A percentile compares a stretch with the other conserved stretches of the same genome.
phyloP scores from a whole-genome alignment of 2,329 filamentous ascomycete genomes.

The Colletotrichum sp. region DNA sequence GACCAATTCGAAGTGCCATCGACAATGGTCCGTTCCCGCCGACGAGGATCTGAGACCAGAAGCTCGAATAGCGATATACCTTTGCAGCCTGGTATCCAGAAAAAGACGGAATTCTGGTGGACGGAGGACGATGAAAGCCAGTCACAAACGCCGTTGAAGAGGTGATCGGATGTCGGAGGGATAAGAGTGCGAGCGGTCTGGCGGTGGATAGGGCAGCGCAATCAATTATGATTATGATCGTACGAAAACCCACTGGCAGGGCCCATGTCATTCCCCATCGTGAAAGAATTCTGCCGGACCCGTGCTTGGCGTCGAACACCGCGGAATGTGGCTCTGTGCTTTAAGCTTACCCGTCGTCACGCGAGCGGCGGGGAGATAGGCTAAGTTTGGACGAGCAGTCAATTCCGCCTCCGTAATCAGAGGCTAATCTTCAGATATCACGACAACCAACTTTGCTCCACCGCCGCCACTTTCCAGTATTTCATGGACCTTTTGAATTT shows the following conservation, averaged over 20 bases:
- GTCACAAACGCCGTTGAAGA: neutral
- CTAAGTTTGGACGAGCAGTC: neutral
- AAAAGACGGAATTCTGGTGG: slow-evolving; percentile 24
- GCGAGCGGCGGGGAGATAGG: neutral
- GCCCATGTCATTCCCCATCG: neutral
- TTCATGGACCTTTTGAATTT: neutral
- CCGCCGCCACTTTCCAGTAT: neutral
- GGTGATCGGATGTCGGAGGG: neutral
- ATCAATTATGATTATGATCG: neutral
- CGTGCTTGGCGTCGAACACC: neutral
- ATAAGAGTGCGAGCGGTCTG: neutral
- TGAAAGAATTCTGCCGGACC: neutral
- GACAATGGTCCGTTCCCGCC: neutral
- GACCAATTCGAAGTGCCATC: neutral
- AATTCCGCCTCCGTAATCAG: neutral
- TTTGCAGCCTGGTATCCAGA: slow-evolving; percentile 21
- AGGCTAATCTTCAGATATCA: neutral
- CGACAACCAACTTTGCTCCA: neutral
- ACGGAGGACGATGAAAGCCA: slow-evolving; percentile 7
- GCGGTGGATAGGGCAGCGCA: neutral
- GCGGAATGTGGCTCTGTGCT: neutral
- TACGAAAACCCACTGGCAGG: neutral
- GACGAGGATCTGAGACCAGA: neutral
- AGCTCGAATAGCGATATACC: slow-evolving; percentile 24
- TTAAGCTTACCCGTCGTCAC: neutral